Conservation (phyloP, 352 stramenopile species). For the Pythium apleroticum region DNA sequence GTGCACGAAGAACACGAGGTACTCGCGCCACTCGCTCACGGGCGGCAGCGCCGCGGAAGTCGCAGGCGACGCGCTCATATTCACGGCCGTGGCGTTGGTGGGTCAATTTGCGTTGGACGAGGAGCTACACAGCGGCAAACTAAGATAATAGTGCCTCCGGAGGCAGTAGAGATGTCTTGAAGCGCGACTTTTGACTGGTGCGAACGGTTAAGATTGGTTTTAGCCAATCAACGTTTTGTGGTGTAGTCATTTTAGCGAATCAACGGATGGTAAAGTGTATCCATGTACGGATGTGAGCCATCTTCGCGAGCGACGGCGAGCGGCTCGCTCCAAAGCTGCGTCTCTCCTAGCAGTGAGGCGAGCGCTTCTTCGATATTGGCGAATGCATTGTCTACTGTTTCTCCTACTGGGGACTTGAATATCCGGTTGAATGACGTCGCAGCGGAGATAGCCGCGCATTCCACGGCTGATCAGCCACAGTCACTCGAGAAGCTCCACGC, state of each 20-base stretch:
- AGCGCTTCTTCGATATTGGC: too few species aligned
- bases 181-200: neutral
- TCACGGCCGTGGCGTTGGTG: neutral
- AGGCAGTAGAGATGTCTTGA: neutral
- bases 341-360: too few species aligned
- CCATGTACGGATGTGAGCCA: neutral
- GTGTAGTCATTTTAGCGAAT: neutral
- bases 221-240: neutral
- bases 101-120: conserved; percentile 3
- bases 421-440: too few species aligned
- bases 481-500: too few species aligned
- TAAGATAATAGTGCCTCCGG: conserved; percentile 6
- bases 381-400: too few species aligned
- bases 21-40: conserved; percentile 39
- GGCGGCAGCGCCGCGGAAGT: neutral
- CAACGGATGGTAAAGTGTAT: neutral
- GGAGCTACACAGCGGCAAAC: neutral
- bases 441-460: too few species aligned
- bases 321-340: too few species aligned
- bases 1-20: conserved; percentile 83
- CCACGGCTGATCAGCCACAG: too few species aligned
- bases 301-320: too few species aligned
- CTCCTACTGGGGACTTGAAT: too few species aligned
- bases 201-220: neutral
- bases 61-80: neutral